Conservation (phyloP, 306 rosid genomes). For the Pyrus communis region DNA sequence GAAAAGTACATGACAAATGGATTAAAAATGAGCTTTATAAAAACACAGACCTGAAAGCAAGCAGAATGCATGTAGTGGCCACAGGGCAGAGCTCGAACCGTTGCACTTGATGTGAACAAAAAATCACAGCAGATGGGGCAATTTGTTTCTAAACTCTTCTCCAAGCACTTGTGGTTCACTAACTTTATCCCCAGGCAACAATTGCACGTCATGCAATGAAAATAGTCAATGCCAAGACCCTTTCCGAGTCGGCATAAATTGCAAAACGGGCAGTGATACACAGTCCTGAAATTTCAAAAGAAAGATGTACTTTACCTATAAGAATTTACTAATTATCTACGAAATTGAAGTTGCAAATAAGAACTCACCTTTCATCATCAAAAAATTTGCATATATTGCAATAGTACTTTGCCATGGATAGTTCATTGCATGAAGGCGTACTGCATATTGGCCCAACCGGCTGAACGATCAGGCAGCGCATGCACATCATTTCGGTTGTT, state of each 20-base stretch:
- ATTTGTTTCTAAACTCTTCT: slow-evolving; percentile 90
- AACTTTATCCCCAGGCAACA: slow-evolving; percentile 91
- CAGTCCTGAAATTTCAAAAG: slow-evolving; percentile 48
- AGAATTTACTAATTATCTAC: not conserved
- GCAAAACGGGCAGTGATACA: slow-evolving; percentile 98
- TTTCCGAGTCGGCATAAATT: slow-evolving; percentile 93
- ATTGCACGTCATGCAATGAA: slow-evolving; percentile 98
- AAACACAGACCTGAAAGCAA: slow-evolving; percentile 83
- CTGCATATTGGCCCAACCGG: slow-evolving; percentile 78
- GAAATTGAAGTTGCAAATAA: not conserved
- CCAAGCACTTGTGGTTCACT: slow-evolving; percentile 82
- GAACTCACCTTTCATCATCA: slow-evolving; percentile 77
- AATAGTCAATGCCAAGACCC: slow-evolving; percentile 91
- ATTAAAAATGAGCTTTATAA: not conserved
- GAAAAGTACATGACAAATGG: not conserved
- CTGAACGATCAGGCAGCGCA: slow-evolving; percentile 72
- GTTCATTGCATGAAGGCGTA: slow-evolving; percentile 79
- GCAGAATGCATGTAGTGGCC: slow-evolving; percentile 99
- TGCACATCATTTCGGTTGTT: slow-evolving; percentile 93
- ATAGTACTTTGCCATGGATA: slow-evolving; percentile 80
- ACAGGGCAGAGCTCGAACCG: slow-evolving; percentile 90
- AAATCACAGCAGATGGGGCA: slow-evolving; percentile 98
- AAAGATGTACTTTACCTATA: not conserved
- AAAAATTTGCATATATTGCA: slow-evolving; percentile 95
- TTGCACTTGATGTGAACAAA: slow-evolving; percentile 90